These are phyloP conservation scores for Leccinum pachyderme DNA, from an alignment of 1,284 basidiomycete species.

Conservation along the genomic window DNA sequence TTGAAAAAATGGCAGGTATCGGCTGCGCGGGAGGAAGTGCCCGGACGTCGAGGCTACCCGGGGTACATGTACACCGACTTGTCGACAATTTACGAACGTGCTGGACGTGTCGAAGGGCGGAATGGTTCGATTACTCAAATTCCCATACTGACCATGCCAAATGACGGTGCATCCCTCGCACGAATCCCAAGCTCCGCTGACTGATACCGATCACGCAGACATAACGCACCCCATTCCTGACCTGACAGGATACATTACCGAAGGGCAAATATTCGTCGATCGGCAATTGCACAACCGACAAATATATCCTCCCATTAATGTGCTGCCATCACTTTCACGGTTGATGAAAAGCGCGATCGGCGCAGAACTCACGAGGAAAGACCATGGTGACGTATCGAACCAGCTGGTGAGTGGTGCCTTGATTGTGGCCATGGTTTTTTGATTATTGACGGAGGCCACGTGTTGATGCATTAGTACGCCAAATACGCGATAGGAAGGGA, in stretches of 20 bases:
- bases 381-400: conserved; percentile 98
- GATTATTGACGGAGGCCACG: conserved; percentile 22
- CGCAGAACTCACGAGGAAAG: conserved; percentile 94
- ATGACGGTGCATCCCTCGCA: conserved; percentile 71
- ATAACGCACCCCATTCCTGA: conserved; percentile 99
- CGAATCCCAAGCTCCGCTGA: conserved; percentile 22
- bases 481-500: conserved; percentile 98
- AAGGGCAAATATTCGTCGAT: conserved; percentile 99
- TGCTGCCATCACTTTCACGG: conserved; percentile 96
- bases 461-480: conserved; percentile 67
- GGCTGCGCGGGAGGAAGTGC: conserved; percentile 98
- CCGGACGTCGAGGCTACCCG: conserved; percentile 98
- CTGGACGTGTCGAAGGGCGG: conserved; percentile 95
- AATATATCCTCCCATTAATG: conserved; percentile 99
- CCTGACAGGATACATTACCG: conserved; percentile 98
- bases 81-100: conserved; percentile 99
- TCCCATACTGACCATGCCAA: conserved; percentile 99
- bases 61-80: conserved; percentile 99
- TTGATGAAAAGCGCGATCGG: conserved; percentile 99
- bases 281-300: conserved; percentile 92
- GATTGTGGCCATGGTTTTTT: conserved; percentile 21
- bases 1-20: conserved; percentile 63
- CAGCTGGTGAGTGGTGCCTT: conserved; percentile 67
- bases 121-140: conserved; percentile 99
- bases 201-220: conserved; percentile 54